Evolutionary conservation across 202 grass and related monocot genomes (phyloP), one percentile per base, ranked within the genome.

Genomic region (Dendrocalamus latiflorus): DNA sequence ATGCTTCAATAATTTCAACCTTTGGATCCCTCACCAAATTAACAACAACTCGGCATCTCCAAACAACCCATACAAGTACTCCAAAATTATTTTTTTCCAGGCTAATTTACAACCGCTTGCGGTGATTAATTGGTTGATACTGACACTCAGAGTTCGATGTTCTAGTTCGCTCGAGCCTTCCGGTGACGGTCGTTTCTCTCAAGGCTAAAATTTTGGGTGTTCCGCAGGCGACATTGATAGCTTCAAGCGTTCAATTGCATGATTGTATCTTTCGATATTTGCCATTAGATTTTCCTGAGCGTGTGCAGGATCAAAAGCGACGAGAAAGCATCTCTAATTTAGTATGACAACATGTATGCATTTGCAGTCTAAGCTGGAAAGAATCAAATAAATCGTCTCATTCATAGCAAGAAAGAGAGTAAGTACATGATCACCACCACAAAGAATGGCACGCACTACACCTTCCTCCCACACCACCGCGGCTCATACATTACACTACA

Each of bases 341-440:
- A 3, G 43, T 44, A 37, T 36, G 47, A 17, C 6, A 15, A 0
- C 8, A 56, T 16, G 0, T 3, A 1, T 17, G 58, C 6, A 36
- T 6, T 26, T 26, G 60, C 4, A 15, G 9, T 24, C 10, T 7
- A 62, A 38, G 53, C 34, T 74, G 41, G 17, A 70, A 68, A 77
- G 77, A 83, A 90, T 83, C 84, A 75, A 90, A 83, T 83, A 90
- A 90, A 90, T 90, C 60, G 77, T 86, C 88, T 83, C 84, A 84
- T 83, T 75, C 20, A n/a, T n/a, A n/a, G n/a, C n/a, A n/a, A n/a
- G 49, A 74, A 73, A 20, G 28, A 62, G 49, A 61, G 49, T 26
- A 43, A 72, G 50, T 79, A 90, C 83, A 83, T 48, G 72, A 60
- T 51, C 50, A 43, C 74, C 50, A 43, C 74, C 68, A 63, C 79